Conservation (phyloP, 116 monocot species). For the Iris pallida region DNA sequence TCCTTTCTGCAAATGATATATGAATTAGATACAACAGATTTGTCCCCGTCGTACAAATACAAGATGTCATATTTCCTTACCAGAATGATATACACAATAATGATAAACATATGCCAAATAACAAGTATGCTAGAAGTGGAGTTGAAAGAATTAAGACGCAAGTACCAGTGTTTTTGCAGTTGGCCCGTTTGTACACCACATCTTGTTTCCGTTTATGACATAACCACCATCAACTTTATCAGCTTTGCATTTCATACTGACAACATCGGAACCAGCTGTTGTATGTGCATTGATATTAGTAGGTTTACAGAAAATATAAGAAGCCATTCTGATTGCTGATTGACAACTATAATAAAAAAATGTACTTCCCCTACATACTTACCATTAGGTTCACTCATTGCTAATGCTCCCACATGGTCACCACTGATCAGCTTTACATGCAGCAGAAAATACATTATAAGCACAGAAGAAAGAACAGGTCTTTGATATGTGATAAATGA, state of each 20-base stretch:
- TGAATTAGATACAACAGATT: too few relatives aligned
- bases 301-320: background rate
- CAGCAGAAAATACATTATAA: conserved; percentile 12
- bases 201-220: conserved; percentile 91
- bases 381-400: conserved; percentile 98
- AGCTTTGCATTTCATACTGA: conserved; percentile 99
- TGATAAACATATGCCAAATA: background rate
- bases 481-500: background rate
- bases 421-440: conserved; percentile 92
- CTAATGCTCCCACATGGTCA: conserved; percentile 89
- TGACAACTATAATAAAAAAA: background rate
- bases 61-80: too few relatives aligned
- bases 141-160: conserved; percentile 2
- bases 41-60: too few relatives aligned
- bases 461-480: conserved; percentile 2
- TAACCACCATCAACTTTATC: conserved; percentile 88
- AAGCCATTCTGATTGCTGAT: background rate
- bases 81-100: too few relatives aligned
- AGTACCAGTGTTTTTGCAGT: conserved; percentile 84
- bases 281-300: conserved; percentile 10
- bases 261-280: conserved; percentile 97
- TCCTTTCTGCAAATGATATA: too few relatives aligned
- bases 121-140: background rate
- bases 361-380: conserved; percentile 13
- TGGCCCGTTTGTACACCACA: conserved; percentile 99